phyloP scores from a whole-genome alignment of 257 asterid species.

The Lithospermum erythrorhizon region DNA sequence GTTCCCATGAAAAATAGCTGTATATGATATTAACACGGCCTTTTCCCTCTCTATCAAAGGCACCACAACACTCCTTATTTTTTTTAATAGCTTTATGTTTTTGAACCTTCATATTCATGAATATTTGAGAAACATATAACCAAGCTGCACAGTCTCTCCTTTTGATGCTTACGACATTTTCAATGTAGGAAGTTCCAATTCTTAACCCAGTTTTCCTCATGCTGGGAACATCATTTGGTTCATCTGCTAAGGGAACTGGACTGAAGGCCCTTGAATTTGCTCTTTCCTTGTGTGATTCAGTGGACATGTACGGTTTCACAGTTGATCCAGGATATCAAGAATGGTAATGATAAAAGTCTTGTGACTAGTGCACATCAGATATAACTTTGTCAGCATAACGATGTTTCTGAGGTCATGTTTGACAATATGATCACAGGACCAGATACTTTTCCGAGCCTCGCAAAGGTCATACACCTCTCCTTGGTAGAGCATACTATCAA shows the following conservation, averaged over 20 bases:
- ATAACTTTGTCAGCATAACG: background rate
- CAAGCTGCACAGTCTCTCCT: background rate
- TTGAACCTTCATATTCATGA: background rate
- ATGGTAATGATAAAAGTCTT: constrained; percentile 23
- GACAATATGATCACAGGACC: constrained; percentile 53
- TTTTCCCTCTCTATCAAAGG: background rate
- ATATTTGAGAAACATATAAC: background rate
- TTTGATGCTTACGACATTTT: constrained; percentile 7
- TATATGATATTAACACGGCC: background rate
- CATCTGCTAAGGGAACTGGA: constrained; percentile 96
- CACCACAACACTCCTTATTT: no score
- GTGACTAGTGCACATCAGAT: background rate
- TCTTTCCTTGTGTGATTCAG: constrained; percentile 86
- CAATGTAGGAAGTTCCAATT: constrained; percentile 49
- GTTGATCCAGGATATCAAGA: constrained; percentile 99
- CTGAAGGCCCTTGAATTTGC: constrained; percentile 98
- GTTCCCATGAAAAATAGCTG: background rate
- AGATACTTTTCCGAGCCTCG: constrained; percentile 90
- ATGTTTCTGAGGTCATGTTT: background rate
- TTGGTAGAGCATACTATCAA: constrained; percentile 91
- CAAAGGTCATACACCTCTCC: constrained; percentile 89
- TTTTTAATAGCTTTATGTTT: no score
- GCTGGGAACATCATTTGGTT: constrained; percentile 62
- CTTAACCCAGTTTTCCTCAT: constrained; percentile 49
- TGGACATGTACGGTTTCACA: constrained; percentile 97